Evolutionary conservation across 2,329 filamentous ascomycete species (phyloP).

Genomic region (Clonostachys sp.): DNA sequence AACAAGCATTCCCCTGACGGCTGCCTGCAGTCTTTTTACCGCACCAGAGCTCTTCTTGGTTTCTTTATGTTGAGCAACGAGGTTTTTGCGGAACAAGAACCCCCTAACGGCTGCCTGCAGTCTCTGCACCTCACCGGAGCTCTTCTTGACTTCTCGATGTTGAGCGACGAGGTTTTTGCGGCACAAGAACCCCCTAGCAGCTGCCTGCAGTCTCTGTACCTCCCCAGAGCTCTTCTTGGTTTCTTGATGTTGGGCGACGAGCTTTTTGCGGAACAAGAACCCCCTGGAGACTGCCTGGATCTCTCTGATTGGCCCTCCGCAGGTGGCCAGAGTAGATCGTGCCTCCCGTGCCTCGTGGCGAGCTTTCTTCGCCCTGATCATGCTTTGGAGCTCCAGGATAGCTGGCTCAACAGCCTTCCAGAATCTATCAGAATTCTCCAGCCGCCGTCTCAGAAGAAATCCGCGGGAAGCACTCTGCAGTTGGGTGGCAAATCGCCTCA

Average conservation of each 20-base stretch:
- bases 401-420: slow-evolving; percentile 68
- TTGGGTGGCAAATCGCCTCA: slow-evolving; percentile 73
- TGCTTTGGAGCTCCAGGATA: slow-evolving; percentile 76
- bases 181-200: slow-evolving; percentile 61
- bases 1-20: slow-evolving; percentile 61
- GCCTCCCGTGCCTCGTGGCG: slow-evolving; percentile 53
- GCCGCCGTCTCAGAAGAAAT: slow-evolving; percentile 62
- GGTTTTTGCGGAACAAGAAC: slow-evolving; percentile 55
- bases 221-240: slow-evolving; percentile 46
- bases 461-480: slow-evolving; percentile 79
- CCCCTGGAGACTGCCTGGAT: slow-evolving; percentile 66
- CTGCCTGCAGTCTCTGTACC: slow-evolving; percentile 59
- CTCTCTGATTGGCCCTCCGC: slow-evolving; percentile 58
- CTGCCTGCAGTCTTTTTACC: slow-evolving; percentile 59
- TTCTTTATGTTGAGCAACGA: slow-evolving; percentile 51
- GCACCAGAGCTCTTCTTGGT: slow-evolving; percentile 45
- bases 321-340: slow-evolving; percentile 55
- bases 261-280: slow-evolving; percentile 55
- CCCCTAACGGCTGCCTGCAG: slow-evolving; percentile 67
- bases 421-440: slow-evolving; percentile 58
- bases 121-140: slow-evolving; percentile 45
- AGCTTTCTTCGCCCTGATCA: slow-evolving; percentile 66
- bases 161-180: slow-evolving; percentile 53
- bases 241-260: slow-evolving; percentile 51
- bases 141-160: slow-evolving; percentile 48